A percentile compares a stretch with the other conserved stretches of the same genome.
Evolutionary conservation across 2,329 filamentous ascomycete species (phyloP).

Genomic region (Aspergillus ruber): DNA sequence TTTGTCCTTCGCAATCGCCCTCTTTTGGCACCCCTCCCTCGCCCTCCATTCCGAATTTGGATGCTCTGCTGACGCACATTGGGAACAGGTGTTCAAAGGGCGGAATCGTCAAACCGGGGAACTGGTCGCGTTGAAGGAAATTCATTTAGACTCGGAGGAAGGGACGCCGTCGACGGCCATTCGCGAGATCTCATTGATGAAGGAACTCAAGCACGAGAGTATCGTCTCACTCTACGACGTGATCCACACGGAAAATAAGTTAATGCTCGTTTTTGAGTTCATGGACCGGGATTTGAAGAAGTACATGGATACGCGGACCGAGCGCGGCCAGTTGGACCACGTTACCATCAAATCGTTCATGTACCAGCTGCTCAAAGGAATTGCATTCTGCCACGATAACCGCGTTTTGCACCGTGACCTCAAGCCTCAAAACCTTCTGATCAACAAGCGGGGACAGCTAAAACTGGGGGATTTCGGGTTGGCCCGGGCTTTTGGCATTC

Average conservation of each 20-base stretch:
- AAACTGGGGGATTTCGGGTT: slow-evolving; percentile 95
- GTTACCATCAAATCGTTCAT: slow-evolving; percentile 97
- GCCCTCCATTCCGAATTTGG: neutral
- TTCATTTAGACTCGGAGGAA: slow-evolving; percentile 97
- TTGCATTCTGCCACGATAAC: slow-evolving; percentile 97
- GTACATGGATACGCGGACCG: slow-evolving; percentile 93
- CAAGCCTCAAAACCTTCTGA: slow-evolving; percentile 93
- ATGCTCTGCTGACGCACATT: slow-evolving; percentile 15
- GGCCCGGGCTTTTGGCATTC: slow-evolving; percentile 89
- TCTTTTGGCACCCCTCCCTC: slow-evolving; percentile 3
- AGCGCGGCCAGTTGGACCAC: slow-evolving; percentile 81
- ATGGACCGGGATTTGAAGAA: slow-evolving; percentile 99
- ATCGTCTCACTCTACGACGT: slow-evolving; percentile 97
- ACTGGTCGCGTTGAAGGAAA: slow-evolving; percentile 94
- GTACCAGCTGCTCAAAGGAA: slow-evolving; percentile 92
- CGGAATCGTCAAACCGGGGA: slow-evolving; percentile 95
- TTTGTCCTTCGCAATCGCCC: slow-evolving; percentile 1
- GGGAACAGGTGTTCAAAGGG: slow-evolving; percentile 84
- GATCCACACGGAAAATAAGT: slow-evolving; percentile 98
- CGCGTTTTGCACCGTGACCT: slow-evolving; percentile 90
- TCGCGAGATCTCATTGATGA: slow-evolving; percentile 98
- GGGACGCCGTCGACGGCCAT: slow-evolving; percentile 96
- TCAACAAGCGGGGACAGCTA: slow-evolving; percentile 82
- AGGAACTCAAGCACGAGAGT: slow-evolving; percentile 97
- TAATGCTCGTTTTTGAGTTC: slow-evolving; percentile 98